Base-by-base conservation (phyloP, 495 filamentous ascomycete species). In the Penicillium pancosmium region DNA sequence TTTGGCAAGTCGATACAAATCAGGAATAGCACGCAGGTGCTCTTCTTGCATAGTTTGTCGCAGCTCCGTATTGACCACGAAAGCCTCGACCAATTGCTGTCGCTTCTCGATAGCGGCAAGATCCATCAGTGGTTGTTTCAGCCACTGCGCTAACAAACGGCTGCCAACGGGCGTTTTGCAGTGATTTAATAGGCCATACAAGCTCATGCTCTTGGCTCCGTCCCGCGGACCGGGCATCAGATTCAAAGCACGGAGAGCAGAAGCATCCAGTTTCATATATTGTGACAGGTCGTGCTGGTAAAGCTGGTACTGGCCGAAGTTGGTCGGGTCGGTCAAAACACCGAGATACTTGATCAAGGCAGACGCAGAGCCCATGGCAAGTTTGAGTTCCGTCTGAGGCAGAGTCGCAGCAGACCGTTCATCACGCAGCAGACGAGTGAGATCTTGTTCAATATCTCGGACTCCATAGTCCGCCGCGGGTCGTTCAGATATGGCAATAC, bases 21-120 rank as follows among this genome's bases (percentile, higher is more conserved):
- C 94, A 10, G 94, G 95, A 31, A 99, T 93, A 0, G 91, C 91
- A 34, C 91, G 86, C 33, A 99, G 79, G 67, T 99, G 94, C 65
- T 96, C 92, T 71, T 99, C 94, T 75, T 99, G 94, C 89, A 99
- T 95, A 0, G 89, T 96, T 77, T 98, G 94, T 13, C 95, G 83
- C 31, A 99, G 80, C 69, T 96, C 93, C 0, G 94, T 99, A 64
- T 97, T 92, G 55, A 87, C 86, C 16, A 93, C 89, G 72, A 99
- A 98, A 1, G 93, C 92, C 68, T 98, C 94, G 0, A 99, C 95
- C 15, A 99, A 81, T 69, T 94, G 91, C 65, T 98, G 94, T 19
- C 94, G 83, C 66, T 90, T 90, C 69, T 96, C 88, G 59, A 99
- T 98, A 58, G 96, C 92, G 12, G 83, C 79, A 52, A 90, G 83